Conservation (phyloP, 495 filamentous ascomycete species). For the Barbatosphaeria neglecta region DNA sequence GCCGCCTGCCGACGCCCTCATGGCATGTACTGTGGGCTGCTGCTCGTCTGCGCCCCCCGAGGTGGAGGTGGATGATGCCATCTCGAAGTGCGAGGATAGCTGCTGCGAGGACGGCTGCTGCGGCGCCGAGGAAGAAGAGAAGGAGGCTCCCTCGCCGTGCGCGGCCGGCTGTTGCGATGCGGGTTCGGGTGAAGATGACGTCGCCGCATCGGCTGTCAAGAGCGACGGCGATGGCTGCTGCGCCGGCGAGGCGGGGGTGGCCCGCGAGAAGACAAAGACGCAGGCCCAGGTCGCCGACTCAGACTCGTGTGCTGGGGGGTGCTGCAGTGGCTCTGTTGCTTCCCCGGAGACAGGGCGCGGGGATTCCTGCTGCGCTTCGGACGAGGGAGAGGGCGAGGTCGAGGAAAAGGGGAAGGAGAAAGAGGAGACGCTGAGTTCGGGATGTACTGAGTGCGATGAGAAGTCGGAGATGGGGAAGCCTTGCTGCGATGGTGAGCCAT, state of each 20-base stretch:
- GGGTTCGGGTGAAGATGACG: no score
- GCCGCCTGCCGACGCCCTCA: no score
- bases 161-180: not conserved
- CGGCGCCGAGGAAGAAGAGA: not conserved
- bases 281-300: no score
- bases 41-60: not conserved
- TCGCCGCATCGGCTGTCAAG: no score
- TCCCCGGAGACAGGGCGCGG: not conserved
- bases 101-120: not conserved
- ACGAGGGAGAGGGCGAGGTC: not conserved
- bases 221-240: not conserved
- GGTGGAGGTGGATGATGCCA: not conserved
- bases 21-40: not conserved
- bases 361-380: not conserved
- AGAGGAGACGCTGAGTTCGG: not conserved
- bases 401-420: not conserved
- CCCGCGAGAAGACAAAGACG: not conserved
- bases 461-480: conserved; percentile 4
- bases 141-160: not conserved
- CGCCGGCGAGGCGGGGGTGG: no score
- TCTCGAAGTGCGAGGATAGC: not conserved
- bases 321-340: no score
- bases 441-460: not conserved
- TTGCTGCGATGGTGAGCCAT: conserved; percentile 25
- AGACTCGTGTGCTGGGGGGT: not conserved